Conservation (phyloP, 441 rosid genomes). For the Viola pubescens region DNA sequence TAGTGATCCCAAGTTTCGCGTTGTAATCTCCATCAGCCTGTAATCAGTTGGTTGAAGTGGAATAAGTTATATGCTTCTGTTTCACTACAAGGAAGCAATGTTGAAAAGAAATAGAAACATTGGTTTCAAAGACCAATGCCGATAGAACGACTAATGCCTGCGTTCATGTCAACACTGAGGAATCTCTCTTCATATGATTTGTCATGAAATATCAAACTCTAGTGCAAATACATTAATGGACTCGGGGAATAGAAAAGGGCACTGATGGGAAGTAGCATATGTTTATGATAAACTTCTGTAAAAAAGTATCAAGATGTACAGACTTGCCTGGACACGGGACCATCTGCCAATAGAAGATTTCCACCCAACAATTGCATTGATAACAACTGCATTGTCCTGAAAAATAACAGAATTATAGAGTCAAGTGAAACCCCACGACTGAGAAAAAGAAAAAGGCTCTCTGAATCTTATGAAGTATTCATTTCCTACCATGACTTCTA, state of each 20-base stretch:
- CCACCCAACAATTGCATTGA: conserved; percentile 82
- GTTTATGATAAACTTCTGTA: not conserved
- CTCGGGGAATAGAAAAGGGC: not conserved
- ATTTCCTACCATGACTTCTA: conserved; percentile 69
- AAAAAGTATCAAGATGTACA: conserved; percentile 13
- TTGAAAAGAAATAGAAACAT: not conserved
- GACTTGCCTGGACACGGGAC: conserved; percentile 95
- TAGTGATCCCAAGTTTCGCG: conserved; percentile 80
- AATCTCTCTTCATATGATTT: too few species aligned
- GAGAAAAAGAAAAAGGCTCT: not conserved
- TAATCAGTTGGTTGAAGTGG: conserved; percentile 8
- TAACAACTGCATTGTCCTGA: conserved; percentile 87
- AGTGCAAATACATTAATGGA: too few species aligned
- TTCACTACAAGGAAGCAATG: too few species aligned
- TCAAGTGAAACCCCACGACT: conserved; percentile 5
- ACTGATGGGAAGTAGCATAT: not conserved
- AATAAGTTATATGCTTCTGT: too few species aligned
- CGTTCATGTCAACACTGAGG: too few species aligned
- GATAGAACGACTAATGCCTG: too few species aligned
- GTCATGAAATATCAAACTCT: too few species aligned
- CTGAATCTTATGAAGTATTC: not conserved
- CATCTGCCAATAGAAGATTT: conserved; percentile 86
- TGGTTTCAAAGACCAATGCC: not conserved
- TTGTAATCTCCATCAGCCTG: conserved; percentile 81
- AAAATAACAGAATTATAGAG: conserved; percentile 16